Percentiles rank a stretch among this genome's conserved stretches.
Conservation (phyloP, 176 grass and related monocot species). For the Themeda triandra region DNA sequence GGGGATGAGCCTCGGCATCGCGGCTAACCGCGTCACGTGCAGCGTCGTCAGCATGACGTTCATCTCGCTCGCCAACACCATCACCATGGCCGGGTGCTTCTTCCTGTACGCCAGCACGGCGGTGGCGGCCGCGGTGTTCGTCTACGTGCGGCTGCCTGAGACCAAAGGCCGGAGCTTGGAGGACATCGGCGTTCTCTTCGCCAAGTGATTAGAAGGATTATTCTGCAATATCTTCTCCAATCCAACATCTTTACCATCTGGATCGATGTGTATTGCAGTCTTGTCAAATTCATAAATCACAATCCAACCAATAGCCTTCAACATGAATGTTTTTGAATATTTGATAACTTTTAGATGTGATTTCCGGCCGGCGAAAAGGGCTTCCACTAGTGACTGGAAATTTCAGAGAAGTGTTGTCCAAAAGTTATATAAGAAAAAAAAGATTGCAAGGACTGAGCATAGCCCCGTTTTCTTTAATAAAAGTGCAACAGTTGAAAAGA, state of each 20-base stretch:
- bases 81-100: slow-evolving; percentile 1
- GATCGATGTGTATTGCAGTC: neutral
- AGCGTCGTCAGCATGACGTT: slow-evolving; percentile 46
- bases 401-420: neutral
- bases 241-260: too few species aligned
- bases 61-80: slow-evolving; percentile 34
- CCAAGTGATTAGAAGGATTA: neutral
- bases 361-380: neutral
- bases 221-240: neutral
- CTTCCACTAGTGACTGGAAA: neutral
- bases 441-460: too few species aligned
- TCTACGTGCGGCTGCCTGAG: neutral
- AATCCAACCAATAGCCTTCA: neutral
- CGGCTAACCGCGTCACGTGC: neutral
- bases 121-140: neutral
- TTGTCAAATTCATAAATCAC: neutral
- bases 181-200: neutral
- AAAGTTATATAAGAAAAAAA: neutral
- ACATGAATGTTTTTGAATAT: neutral
- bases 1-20: neutral
- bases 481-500: too few species aligned
- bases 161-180: neutral
- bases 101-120: neutral
- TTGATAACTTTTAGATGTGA: neutral
- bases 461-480: too few species aligned